Evolutionary conservation across 164 flowering plant species (phyloP).

Genomic region (Macadamia tetraphylla): DNA sequence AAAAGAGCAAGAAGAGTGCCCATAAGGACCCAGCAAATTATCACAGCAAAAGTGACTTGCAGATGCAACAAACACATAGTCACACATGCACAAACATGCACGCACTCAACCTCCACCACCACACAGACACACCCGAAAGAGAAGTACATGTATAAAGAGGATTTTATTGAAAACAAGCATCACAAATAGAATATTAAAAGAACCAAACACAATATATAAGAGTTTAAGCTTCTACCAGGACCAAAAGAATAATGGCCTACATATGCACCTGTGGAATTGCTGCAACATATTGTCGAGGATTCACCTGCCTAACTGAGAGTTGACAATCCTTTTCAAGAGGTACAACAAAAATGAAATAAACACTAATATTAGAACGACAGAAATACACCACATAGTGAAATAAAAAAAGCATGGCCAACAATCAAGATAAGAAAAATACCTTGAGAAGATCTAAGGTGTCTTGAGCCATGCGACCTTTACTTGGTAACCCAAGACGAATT

Average conservation of each 20-base stretch:
- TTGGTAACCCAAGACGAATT: conserved; percentile 84
- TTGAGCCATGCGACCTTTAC: conserved; percentile 87
- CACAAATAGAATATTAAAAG: not conserved
- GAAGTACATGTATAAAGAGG: too few relatives aligned
- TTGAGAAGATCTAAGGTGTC: conserved; percentile 86
- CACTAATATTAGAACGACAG: not conserved
- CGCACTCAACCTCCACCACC: too few relatives aligned
- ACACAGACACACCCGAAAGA: too few relatives aligned
- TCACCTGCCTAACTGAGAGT: conserved; percentile 73
- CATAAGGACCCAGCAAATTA: too few relatives aligned
- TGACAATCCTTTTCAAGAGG: conserved; percentile 72
- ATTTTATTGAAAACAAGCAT: too few relatives aligned
- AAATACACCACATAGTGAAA: not conserved
- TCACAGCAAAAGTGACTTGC: too few relatives aligned
- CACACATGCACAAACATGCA: too few relatives aligned
- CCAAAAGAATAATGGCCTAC: not conserved
- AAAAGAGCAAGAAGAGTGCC: too few relatives aligned
- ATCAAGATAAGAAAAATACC: conserved; percentile 27
- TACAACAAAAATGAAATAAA: not conserved
- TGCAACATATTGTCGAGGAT: conserved; percentile 96
- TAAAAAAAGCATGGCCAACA: not conserved
- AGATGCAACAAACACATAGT: too few relatives aligned
- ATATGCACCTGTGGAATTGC: conserved; percentile 76
- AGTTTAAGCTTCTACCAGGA: too few relatives aligned
- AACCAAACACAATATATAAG: not conserved